Base-by-base conservation (phyloP, 2,329 filamentous ascomycete species). In the Monosporascus sp. region DNA sequence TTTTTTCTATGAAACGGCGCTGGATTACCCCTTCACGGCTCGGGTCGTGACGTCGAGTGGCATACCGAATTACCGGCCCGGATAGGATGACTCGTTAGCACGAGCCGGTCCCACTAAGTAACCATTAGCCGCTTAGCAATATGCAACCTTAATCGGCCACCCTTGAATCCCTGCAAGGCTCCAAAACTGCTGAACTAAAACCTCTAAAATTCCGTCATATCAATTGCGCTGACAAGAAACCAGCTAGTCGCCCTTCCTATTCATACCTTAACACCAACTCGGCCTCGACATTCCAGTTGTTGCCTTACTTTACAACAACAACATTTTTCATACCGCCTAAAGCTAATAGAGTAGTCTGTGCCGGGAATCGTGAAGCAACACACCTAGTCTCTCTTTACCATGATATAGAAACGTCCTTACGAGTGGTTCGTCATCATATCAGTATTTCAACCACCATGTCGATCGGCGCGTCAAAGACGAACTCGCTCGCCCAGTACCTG, bases 401-500 rank as follows among this genome's bases (percentile, higher is more conserved):
- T 42, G 39, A 42, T 42, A 42, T 42, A 20, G 14, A 11, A 42
- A 14, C 20, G 14, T 45, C 24, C 42, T 24, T 45, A 15, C 42
- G 22, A 6, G 22, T 24, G 4, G 9, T 24, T 45, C 42, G 22
- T 6, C 42, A 25, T 45, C 20, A 5, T 17, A 20, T 17, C 20
- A 15, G 15, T 24, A 25, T 18, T 27, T 52, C 46, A 44, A 20
- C 39, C 61, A 58, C 47, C 51, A 69, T 69, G 65, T 62, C 66
- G 59, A 57, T 45, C 22, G 42, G 20, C 42, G 17, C 20, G n/a
- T 45, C 52, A 54, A 62, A 57, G 56, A 53, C 60, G 22, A 67
- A 57, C 47, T 79, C 81, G 58, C 80, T 85, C 54, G 89, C 93
- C 68, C 92, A 97, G 68, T 97, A 96, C 73, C 86, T 97, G 69